Base-by-base conservation (phyloP, 1,284 basidiomycete species). In the Grifola frondosa region DNA sequence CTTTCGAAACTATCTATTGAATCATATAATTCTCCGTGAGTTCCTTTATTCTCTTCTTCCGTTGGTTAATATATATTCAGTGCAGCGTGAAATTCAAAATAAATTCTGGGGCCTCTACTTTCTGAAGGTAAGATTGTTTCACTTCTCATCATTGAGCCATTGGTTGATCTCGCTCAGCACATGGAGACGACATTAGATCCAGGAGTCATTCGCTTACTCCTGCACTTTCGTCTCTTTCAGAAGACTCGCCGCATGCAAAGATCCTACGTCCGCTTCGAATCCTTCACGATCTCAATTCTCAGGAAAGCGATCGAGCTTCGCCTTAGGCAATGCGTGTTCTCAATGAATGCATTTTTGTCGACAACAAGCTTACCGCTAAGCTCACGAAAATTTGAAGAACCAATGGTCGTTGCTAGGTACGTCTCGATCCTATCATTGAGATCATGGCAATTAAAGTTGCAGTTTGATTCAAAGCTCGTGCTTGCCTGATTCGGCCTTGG, bases 341-440 rank as follows among this genome's bases (percentile, higher is more conserved):
- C 22, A 68, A 81, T 12, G 91, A 94, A 52, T 79, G 84, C 2
- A 78, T 88, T 0, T 98, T 98, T 61, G 83, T 98, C 54, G 98
- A 98, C 66, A 97, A 97, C 71, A 97, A 98, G 69, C 73, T 99
- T 30, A 94, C 93, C 1, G 96, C 96, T 17, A 98, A 99, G 66
- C 77, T 99, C 30, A 94, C 80, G 96, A 30, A 96, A 98, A 64
- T 67, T 99, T 24, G 95, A 98, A 58, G 96, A 99, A 64, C 91
- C 92, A 1, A 96, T 98, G 91, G 95, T 99, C 53, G 89, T 98
- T 30, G 96, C 95, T 1, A 95, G 88, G 89, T 89, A 54, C 48
- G 70, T 53, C 38, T 21, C 19, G 6, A 10, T 28, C 10, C n/a
- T 28, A 28, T 28, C 26, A 28, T n/a, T n/a, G n/a, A n/a, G n/a